These are phyloP conservation scores for Thuidium tamariscinum DNA, from an alignment of 225 moss, liverwort and hornwort species.

Conservation along the genomic window DNA sequence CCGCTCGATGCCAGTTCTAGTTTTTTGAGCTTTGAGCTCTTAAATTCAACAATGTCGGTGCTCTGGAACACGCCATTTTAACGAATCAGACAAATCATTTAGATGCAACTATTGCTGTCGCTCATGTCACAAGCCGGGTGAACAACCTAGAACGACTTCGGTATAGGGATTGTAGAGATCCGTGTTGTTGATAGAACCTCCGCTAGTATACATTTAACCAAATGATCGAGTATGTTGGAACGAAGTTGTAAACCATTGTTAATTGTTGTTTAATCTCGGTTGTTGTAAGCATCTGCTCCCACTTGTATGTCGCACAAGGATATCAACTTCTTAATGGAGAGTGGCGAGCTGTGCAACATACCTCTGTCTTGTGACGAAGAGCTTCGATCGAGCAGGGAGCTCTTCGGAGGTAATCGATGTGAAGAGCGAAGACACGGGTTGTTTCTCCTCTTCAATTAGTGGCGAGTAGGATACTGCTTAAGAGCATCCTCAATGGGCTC, in stretches of 20 bases:
- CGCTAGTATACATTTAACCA: no score
- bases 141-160: background rate
- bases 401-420: no score
- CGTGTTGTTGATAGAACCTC: background rate
- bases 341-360: background rate
- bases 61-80: background rate
- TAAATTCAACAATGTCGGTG: background rate
- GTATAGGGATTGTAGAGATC: background rate
- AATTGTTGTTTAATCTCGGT: background rate
- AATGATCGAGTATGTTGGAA: background rate
- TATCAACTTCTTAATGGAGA: no score
- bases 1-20: background rate
- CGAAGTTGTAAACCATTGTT: background rate
- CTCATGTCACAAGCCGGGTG: background rate
- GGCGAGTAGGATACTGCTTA: no score
- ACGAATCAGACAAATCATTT: background rate
- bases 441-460: no score
- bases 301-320: no score
- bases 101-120: background rate
- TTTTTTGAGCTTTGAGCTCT: background rate
- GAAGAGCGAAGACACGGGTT: no score
- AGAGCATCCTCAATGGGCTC: no score
- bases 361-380: no score
- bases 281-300: background rate
- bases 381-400: no score